A percentile compares a stretch with the other conserved stretches of the same genome.
phyloP scores from a whole-genome alignment of 75 land plant species.

The Cunninghamia lanceolata region DNA sequence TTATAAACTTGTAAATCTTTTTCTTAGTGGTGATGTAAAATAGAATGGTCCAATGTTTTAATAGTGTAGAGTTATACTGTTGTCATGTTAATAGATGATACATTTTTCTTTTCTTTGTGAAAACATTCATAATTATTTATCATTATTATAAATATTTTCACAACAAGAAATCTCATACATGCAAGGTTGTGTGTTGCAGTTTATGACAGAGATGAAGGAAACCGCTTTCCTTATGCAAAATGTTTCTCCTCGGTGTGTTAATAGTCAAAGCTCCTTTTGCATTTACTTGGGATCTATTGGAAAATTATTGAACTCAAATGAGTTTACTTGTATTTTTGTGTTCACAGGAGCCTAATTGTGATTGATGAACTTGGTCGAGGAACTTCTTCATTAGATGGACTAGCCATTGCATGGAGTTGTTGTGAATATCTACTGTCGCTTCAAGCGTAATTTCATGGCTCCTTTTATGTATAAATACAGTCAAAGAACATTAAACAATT shows the following conservation, averaged over 20 bases:
- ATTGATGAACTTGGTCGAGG: slow-evolving; percentile 96
- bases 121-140: background rate
- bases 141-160: background rate
- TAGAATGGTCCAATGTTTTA: background rate
- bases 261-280: background rate
- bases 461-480: background rate
- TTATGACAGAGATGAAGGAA: slow-evolving; percentile 99
- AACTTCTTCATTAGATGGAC: slow-evolving; percentile 93
- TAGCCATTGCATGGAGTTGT: slow-evolving; percentile 99
- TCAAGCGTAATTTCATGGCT: slow-evolving; percentile 56
- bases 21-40: too few species aligned
- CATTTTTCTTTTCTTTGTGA: background rate
- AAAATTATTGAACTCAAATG: background rate
- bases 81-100: background rate
- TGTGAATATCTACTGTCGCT: slow-evolving; percentile 83
- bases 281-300: background rate
- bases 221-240: slow-evolving; percentile 92
- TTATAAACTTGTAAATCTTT: background rate
- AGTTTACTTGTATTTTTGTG: background rate
- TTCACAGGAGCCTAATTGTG: slow-evolving; percentile 77
- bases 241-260: slow-evolving; percentile 60
- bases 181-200: slow-evolving; percentile 41
- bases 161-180: background rate
- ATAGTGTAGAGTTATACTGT: background rate
- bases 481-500: background rate